These are phyloP conservation scores for Neovahlkampfia damariscottae DNA, from an alignment of 78 protist genomes.

Conservation along the genomic window DNA sequence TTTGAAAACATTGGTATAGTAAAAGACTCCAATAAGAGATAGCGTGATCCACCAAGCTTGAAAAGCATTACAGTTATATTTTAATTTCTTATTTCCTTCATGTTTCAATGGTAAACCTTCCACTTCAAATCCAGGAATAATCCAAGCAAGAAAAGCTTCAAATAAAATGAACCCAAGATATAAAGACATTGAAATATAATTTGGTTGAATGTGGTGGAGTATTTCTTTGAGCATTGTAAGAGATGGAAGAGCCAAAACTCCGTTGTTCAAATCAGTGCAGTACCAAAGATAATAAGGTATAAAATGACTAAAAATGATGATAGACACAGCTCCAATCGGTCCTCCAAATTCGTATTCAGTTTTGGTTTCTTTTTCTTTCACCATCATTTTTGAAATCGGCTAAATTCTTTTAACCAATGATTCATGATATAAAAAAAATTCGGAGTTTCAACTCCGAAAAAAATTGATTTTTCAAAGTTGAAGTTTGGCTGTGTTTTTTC, in stretches of 20 bases:
- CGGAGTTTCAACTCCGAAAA: background rate
- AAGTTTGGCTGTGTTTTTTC: background rate
- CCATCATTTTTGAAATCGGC: background rate
- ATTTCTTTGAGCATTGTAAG: background rate
- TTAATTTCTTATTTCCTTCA: background rate
- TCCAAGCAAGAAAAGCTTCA: background rate
- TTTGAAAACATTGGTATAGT: conserved; percentile 10
- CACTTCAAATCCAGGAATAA: conserved; percentile 11
- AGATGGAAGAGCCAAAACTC: background rate
- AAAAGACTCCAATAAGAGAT: background rate
- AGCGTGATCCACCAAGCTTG: conserved; percentile 14
- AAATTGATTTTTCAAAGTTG: background rate
- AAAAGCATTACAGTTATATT: conserved; percentile 14
- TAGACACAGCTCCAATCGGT: background rate
- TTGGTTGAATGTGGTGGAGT: background rate
- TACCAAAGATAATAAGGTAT: conserved; percentile 11
- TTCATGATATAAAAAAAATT: background rate
- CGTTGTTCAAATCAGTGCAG: background rate
- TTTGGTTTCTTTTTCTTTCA: background rate
- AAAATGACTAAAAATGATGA: conserved; percentile 8
- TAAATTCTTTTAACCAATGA: background rate
- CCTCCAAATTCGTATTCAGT: conserved; percentile 24
- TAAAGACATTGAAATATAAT: background rate
- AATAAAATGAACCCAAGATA: background rate
- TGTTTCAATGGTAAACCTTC: background rate